A percentile compares a stretch with the other conserved stretches of the same genome.
Conservation (phyloP, 2,329 filamentous ascomycete species). For the Monosporascus sp. region DNA sequence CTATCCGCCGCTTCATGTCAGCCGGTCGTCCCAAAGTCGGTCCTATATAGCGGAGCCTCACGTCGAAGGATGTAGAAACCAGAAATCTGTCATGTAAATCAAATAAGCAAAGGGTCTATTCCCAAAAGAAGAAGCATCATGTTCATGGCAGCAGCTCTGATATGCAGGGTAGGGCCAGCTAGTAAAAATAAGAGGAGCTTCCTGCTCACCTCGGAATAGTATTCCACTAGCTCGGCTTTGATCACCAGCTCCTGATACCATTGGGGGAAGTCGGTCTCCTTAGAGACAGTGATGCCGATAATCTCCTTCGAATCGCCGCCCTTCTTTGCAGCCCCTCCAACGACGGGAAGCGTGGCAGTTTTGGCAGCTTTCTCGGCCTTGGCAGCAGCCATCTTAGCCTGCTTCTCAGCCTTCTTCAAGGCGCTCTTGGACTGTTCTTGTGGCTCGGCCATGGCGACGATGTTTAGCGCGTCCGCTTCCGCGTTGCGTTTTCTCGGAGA, state of each 20-base stretch:
- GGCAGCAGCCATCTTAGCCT: constrained; percentile 53
- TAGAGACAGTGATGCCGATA: constrained; percentile 83
- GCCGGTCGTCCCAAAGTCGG: not conserved
- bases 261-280: constrained; percentile 79
- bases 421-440: constrained; percentile 55
- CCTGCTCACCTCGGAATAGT: constrained; percentile 54
- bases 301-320: constrained; percentile 47
- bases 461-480: not conserved
- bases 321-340: constrained; percentile 48
- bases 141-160: no score
- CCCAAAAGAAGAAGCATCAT: no score
- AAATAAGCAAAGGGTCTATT: not conserved
- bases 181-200: no score
- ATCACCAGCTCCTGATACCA: constrained; percentile 98
- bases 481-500: constrained; percentile 18
- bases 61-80: constrained; percentile 90
- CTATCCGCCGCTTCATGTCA: constrained; percentile 2
- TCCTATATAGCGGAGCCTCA: constrained; percentile 14
- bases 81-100: constrained; percentile 63
- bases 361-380: constrained; percentile 59
- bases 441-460: not conserved
- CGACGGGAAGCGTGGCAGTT: constrained; percentile 45
- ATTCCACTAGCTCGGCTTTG: constrained; percentile 96
- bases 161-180: no score
- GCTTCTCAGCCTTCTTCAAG: constrained; percentile 61